Conservation (phyloP, 1,284 basidiomycete genomes). For the Microbotryum scabiosae region DNA sequence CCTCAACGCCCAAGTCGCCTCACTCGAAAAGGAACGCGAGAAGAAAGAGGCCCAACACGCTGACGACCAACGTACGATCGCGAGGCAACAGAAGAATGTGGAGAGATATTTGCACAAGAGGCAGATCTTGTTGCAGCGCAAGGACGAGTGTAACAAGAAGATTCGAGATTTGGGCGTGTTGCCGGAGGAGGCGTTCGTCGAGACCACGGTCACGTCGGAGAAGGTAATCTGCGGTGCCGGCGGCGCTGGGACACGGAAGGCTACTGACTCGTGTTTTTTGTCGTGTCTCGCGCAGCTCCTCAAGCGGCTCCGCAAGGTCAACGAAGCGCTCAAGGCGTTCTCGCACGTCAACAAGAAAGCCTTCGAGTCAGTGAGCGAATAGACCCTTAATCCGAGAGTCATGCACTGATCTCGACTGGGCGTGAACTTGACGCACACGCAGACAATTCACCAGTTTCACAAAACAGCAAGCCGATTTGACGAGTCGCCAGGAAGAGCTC, state of each 20-base stretch:
- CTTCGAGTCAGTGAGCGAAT: conserved; percentile 52
- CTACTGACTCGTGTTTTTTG: no score
- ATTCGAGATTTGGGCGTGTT: conserved; percentile 93
- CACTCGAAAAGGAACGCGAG: conserved; percentile 60
- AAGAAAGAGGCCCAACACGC: conserved; percentile 67
- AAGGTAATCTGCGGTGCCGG: conserved; percentile 49
- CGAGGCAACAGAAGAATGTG: conserved; percentile 84
- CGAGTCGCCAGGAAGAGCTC: conserved; percentile 77
- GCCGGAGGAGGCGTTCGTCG: conserved; percentile 94
- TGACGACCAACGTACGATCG: conserved; percentile 75
- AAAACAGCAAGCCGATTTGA: conserved; percentile 86
- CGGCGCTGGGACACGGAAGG: neutral
- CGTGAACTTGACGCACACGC: neutral
- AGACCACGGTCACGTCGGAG: conserved; percentile 65
- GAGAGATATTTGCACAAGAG: conserved; percentile 89
- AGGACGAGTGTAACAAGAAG: conserved; percentile 86
- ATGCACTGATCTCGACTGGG: neutral
- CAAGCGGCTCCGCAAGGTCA: conserved; percentile 79
- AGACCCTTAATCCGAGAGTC: neutral
- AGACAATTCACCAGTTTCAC: conserved; percentile 91
- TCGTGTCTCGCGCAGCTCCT: conserved; percentile 53
- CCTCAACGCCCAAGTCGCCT: conserved; percentile 56
- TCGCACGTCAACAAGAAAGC: conserved; percentile 99
- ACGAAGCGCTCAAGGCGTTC: conserved; percentile 89
- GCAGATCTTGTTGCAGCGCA: conserved; percentile 69